phyloP scores from a whole-genome alignment of 176 grass and related monocot species.

The Carex cristatella region DNA sequence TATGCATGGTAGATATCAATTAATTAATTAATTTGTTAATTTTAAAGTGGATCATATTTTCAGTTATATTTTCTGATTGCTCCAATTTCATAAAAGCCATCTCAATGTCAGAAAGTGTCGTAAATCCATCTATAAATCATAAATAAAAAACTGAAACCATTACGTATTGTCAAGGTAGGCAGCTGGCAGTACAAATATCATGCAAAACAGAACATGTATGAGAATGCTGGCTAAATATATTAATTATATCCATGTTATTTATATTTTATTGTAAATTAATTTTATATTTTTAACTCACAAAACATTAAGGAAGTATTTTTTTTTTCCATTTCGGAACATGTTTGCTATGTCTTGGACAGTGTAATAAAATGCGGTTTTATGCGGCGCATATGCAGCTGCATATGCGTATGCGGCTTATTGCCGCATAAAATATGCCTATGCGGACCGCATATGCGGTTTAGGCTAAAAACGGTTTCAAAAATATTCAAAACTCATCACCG shows the following conservation, averaged over 20 bases:
- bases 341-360: not conserved
- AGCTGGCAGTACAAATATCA: not conserved
- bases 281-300: not conserved
- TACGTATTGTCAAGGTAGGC: not conserved
- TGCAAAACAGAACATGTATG: not conserved
- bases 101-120: not conserved
- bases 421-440: no score
- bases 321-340: not conserved
- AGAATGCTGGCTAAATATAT: not conserved
- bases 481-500: no score
- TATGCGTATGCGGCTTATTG: no score
- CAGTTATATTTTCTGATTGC: not conserved
- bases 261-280: not conserved
- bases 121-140: not conserved
- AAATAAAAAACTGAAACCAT: not conserved
- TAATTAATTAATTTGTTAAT: not conserved
- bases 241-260: no score
- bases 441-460: no score
- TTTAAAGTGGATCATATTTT: not conserved
- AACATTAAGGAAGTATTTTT: not conserved
- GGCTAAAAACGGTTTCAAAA: no score
- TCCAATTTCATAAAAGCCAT: not conserved
- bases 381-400: no score
- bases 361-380: no score
- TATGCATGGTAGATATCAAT: conserved; percentile 3